Evolutionary conservation across 257 asterid genomes (phyloP), one percentile per base, ranked within the genome.

Genomic region (Cynanchum wilfordii): DNA sequence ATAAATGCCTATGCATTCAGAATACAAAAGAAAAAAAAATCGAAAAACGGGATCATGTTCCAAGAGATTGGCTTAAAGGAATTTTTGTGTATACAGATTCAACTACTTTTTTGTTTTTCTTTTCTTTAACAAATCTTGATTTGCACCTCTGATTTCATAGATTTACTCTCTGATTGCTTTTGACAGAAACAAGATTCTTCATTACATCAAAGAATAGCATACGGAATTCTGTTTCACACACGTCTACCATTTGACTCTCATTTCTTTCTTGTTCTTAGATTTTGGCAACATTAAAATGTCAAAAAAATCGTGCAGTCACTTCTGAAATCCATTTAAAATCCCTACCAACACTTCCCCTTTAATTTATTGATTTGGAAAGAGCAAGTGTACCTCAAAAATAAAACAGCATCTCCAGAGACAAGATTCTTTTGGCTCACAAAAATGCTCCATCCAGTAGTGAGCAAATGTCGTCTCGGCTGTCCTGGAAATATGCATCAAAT

Each of bases 381-480:
- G 79, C 7, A 49, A 33, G 30, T 29, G 56, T 81, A 95, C 99
- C 99, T 92, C 74, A 95, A 78, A 83, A 95, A 95, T 74, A 95
- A 91, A 76, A 95, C 98, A 1, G 98, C 99, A 80, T 92, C 99
- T 29, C 98, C 97, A 0, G 98, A 84, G 4, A 87, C 88, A 27
- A 95, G 96, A 80, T 92, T 90, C 72, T 92, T 95, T 80, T 95
- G 98, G 87, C 96, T 88, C 56, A 90, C 96, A 58, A 95, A 95
- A 63, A 87, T 82, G 73, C 99, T 95, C 99, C 99, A 95, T 60
- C 99, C 98, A 9, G 99, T 95, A 51, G 98, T 92, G 69, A 92
- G 98, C 89, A 95, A 83, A 89, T 95, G 99, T 30, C 99, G 85
- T 85, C 99, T 88, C 10, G 99, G 99, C 88, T 92, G 99, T 73